Base-by-base conservation (phyloP, 768 basidiomycete genomes). In the Sporobolomyces phaffii region DNA sequence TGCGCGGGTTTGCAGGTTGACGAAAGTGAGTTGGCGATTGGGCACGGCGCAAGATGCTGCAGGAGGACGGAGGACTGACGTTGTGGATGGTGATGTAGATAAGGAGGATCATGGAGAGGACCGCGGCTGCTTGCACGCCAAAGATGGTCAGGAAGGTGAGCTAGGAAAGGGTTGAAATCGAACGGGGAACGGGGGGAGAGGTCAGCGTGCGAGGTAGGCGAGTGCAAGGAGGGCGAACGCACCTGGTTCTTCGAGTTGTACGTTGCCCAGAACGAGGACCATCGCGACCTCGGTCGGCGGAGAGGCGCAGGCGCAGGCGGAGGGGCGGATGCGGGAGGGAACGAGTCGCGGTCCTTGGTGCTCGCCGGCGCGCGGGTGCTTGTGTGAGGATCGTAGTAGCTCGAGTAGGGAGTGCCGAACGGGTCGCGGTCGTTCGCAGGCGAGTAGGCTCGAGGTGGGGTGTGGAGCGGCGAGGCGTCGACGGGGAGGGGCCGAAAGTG, bases 241-340 rank as follows among this genome's bases (percentile, higher is more conserved):
- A 68, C 66, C 56, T 68, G 67, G 28, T 68, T 68, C 51, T 50
- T 47, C 34, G 62, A 17, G 34, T 53, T 59, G 67, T 64, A 68
- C 0, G 67, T 56, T 0, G 31, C 45, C 40, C 48, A 47, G 48
- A 59, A 59, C 3, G 24, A 24, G 5, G 17, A 2, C 47, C 47
- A 51, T 28, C 40, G 43, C 26, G 56, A 58, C 28, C 29, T 15
- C 5, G 56, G 56, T 14, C 26, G 40, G 5, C 36, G 5, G 4
- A 43, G 40, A n/a, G n/a, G n/a, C n/a, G n/a, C n/a, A n/a, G n/a
- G n/a, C 26, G 38, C 9, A 22, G 56, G 18, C 4, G 40, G 29
- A 18, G 41, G 54, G 44, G 13, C 54, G 4, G 38, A 38, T 9
- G n/a, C 43, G 31, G 56, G 43, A 31, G 41, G 56, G 43, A 6